phyloP scores from a whole-genome alignment of 176 grass and related monocot genomes.

The Microstegium vimineum region DNA sequence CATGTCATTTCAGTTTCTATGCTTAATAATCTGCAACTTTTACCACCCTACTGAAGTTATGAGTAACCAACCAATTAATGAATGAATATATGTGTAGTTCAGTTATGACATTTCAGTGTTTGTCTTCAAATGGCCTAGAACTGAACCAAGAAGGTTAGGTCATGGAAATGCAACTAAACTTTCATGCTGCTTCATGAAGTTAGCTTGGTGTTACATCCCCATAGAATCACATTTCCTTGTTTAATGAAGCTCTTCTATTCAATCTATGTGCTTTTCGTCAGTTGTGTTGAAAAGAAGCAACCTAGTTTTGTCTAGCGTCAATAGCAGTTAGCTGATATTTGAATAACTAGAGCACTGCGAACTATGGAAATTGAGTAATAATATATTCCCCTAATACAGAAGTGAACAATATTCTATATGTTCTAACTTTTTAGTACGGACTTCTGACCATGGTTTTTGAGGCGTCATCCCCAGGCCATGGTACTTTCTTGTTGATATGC shows the following conservation, averaged over 20 bases:
- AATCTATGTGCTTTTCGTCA: neutral
- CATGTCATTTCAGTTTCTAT: neutral
- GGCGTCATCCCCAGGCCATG: neutral
- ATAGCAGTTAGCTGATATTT: neutral
- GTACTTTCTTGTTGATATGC: neutral
- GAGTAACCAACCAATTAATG: neutral
- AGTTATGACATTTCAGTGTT: neutral
- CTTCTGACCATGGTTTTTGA: neutral
- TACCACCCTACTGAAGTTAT: neutral
- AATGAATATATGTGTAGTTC: neutral
- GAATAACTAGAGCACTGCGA: neutral
- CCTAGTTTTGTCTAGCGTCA: neutral
- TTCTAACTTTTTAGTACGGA: neutral
- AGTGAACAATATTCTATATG: neutral
- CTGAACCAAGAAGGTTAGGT: neutral
- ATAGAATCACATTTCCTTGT: neutral
- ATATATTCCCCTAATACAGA: neutral
- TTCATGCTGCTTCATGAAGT: neutral
- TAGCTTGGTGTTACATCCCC: neutral
- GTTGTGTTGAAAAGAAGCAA: neutral
- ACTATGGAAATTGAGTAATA: neutral
- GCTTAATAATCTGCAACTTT: neutral
- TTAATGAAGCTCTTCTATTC: neutral
- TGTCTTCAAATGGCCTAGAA: neutral
- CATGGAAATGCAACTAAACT: neutral